These are phyloP conservation scores for Candida anglica DNA, from an alignment of 805 yeast species.

Conservation along the genomic window DNA sequence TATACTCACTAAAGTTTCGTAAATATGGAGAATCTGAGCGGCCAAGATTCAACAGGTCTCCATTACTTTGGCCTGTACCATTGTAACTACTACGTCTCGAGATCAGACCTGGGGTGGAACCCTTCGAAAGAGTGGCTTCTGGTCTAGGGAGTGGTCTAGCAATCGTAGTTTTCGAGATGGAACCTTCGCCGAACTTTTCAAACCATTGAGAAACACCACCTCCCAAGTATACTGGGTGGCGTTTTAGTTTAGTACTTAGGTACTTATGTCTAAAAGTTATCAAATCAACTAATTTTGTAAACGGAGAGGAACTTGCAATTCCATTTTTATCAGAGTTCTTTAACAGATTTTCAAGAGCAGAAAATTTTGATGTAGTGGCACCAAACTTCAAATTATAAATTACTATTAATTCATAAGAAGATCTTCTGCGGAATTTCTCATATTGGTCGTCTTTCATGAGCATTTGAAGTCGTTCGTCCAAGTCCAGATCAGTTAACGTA, in stretches of 20 bases:
- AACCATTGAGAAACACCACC: constrained; percentile 38
- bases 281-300: constrained; percentile 39
- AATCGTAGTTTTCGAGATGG: constrained; percentile 11
- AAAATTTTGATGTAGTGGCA: constrained; percentile 20
- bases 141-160: constrained; percentile 1
- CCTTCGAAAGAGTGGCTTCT: constrained; percentile 2
- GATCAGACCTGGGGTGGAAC: too few relatives aligned
- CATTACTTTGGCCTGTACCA: constrained; percentile 1
- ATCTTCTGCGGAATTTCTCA: constrained; percentile 48
- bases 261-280: constrained; percentile 27
- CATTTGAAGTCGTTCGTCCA: constrained; percentile 58
- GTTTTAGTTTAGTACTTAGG: constrained; percentile 27
- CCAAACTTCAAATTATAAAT: constrained; percentile 53
- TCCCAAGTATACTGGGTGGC: constrained; percentile 27
- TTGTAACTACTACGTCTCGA: constrained; percentile 4
- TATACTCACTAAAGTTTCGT: constrained; percentile 4
- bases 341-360: constrained; percentile 33
- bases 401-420: constrained; percentile 58
- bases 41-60: too few relatives aligned
- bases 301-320: constrained; percentile 54
- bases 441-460: constrained; percentile 57
- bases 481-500: constrained; percentile 53
- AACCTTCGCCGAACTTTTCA: constrained; percentile 23
- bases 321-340: constrained; percentile 29
- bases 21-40: constrained; percentile 2